Evolutionary conservation across 2,329 filamentous ascomycete species (phyloP).

Genomic region (Penicillium psychrosexuale): DNA sequence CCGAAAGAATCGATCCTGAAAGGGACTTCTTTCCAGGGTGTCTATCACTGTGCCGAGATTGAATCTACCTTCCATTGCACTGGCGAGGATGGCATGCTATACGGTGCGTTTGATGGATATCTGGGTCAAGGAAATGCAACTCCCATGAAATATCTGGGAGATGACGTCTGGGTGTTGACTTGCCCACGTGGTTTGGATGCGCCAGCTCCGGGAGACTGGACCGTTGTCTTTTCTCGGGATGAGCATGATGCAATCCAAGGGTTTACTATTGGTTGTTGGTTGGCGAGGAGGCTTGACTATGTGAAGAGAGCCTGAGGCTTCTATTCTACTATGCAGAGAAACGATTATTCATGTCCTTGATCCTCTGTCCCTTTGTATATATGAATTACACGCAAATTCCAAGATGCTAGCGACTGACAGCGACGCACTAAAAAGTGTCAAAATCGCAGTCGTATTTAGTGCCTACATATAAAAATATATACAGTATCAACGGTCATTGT

Average conservation of each 20-base stretch:
- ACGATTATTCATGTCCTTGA: no score
- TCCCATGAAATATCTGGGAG: constrained; percentile 39
- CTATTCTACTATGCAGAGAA: background rate
- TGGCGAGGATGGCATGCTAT: constrained; percentile 39
- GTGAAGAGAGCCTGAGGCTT: constrained; percentile 5
- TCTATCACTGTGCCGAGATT: constrained; percentile 37
- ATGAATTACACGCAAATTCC: no score
- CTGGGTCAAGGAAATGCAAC: constrained; percentile 40
- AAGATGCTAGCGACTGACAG: no score
- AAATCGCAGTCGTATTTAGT: background rate
- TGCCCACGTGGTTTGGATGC: constrained; percentile 44
- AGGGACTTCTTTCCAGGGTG: constrained; percentile 23
- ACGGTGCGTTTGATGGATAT: constrained; percentile 45
- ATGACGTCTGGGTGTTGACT: constrained; percentile 40
- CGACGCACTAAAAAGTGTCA: no score
- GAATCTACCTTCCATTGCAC: constrained; percentile 39
- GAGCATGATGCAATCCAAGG: constrained; percentile 23
- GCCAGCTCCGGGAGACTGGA: constrained; percentile 46
- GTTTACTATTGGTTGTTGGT: constrained; percentile 42
- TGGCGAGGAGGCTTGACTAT: constrained; percentile 32
- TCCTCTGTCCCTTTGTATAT: no score
- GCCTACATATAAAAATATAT: background rate
- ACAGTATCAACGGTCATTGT: background rate
- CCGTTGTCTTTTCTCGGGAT: constrained; percentile 36
- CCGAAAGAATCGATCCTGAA: constrained; percentile 9